phyloP scores from a whole-genome alignment of 108 stramenopile genomes.

The Bacterosira constricta region DNA sequence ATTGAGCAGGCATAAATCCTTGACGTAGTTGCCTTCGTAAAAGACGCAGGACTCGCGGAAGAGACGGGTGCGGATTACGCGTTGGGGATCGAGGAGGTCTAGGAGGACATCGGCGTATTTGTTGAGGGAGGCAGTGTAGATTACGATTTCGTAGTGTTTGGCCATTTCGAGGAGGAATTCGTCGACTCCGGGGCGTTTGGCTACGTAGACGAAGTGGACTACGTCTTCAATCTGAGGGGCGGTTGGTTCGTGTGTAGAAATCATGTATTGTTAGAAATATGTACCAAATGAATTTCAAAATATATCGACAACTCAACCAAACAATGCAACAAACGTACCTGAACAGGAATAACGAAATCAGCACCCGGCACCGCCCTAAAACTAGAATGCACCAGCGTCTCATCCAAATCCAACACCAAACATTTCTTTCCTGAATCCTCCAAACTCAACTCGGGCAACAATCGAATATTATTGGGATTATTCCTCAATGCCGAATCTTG shows the following conservation, averaged over 20 bases:
- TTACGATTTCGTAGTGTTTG: conserved; percentile 96
- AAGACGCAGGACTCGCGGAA: conserved; percentile 98
- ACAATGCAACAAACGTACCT: conserved; percentile 58
- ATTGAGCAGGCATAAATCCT: conserved; percentile 89
- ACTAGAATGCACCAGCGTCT: conserved; percentile 98
- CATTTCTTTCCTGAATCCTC: conserved; percentile 88
- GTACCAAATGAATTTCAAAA: no score
- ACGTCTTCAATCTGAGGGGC: conserved; percentile 97
- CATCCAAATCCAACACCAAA: conserved; percentile 97
- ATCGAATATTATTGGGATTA: conserved; percentile 46
- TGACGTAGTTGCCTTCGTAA: conserved; percentile 98
- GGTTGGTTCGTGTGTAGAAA: no score
- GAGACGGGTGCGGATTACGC: conserved; percentile 82
- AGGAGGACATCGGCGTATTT: conserved; percentile 98
- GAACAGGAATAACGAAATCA: conserved; percentile 98
- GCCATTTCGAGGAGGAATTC: conserved; percentile 94
- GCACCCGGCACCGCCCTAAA: conserved; percentile 94
- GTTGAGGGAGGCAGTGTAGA: conserved; percentile 97
- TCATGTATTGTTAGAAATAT: no score
- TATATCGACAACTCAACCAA: neutral
- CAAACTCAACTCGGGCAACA: conserved; percentile 29
- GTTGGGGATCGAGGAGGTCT: conserved; percentile 91
- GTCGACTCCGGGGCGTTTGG: conserved; percentile 97
- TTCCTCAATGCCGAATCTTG: conserved; percentile 47
- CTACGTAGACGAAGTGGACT: conserved; percentile 97